Conservation (phyloP, 306 rosid species). For the Dryas drummondii region DNA sequence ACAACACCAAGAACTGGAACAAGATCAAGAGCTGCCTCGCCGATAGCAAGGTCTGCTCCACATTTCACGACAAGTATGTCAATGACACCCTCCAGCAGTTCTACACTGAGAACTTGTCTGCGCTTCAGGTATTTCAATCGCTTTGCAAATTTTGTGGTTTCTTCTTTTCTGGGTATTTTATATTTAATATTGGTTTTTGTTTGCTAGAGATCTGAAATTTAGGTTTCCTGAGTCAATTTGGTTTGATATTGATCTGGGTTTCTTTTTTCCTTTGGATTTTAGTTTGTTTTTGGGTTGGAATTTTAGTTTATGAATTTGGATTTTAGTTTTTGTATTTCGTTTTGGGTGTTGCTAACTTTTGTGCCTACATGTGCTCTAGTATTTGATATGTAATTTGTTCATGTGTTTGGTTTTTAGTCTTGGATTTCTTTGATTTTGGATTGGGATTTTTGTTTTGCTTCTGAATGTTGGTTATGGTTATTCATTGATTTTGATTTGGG, state of each 20-base stretch:
- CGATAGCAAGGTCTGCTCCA: constrained; percentile 51
- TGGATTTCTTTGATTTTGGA: not conserved
- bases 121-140: constrained; percentile 62
- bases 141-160: not conserved
- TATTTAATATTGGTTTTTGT: not conserved
- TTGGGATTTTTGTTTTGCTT: not conserved
- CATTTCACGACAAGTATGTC: not conserved
- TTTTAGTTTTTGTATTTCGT: not conserved
- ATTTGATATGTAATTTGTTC: too few relatives aligned
- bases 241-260: not conserved
- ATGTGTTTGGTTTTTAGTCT: not conserved
- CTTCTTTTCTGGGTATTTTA: not conserved
- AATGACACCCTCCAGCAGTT: constrained; percentile 28
- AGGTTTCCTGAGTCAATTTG: not conserved
- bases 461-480: not conserved
- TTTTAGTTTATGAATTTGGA: not conserved
- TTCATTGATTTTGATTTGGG: not conserved
- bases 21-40: constrained; percentile 61
- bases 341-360: not conserved
- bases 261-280: not conserved
- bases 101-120: constrained; percentile 34
- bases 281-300: not conserved
- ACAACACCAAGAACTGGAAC: constrained; percentile 48
- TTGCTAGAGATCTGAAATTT: not conserved
- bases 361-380: not conserved